Evolutionary conservation across 106 monocot genomes (phyloP).

Genomic region (Dendrobium officinale): DNA sequence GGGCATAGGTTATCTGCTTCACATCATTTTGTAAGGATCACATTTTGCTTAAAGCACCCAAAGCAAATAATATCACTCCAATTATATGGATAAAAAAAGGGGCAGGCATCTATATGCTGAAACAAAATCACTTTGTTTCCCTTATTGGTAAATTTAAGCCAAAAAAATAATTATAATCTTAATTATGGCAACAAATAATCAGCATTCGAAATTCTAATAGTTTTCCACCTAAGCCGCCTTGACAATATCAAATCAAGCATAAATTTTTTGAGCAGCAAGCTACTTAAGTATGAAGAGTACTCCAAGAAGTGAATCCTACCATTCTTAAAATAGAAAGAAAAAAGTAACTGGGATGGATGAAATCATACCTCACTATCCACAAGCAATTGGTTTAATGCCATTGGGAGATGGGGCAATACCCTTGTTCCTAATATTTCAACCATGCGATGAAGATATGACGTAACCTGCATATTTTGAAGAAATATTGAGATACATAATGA

Average conservation of each 20-base stretch:
- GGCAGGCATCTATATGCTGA: no score
- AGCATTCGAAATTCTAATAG: background rate
- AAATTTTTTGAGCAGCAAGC: background rate
- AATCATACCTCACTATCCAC: conserved; percentile 64
- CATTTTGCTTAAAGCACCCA: no score
- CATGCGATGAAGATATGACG: conserved; percentile 95
- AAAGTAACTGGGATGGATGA: background rate
- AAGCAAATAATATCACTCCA: no score
- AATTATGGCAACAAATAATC: background rate
- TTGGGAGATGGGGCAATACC: conserved; percentile 66
- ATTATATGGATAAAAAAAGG: no score
- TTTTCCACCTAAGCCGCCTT: background rate
- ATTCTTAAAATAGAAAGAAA: background rate
- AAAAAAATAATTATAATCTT: background rate
- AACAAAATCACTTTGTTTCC: no score
- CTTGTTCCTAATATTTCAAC: conserved; percentile 72
- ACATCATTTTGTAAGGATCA: no score
- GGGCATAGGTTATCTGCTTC: no score
- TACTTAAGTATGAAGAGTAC: background rate
- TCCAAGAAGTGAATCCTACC: background rate
- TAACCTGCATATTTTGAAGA: conserved; percentile 37
- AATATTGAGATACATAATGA: background rate
- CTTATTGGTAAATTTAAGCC: no score
- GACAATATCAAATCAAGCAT: no score
- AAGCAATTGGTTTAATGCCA: conserved; percentile 84